A percentile compares a stretch with the other conserved stretches of the same genome.
Evolutionary conservation across 1,284 basidiomycete species (phyloP).

Genomic region (Pholiota adiposa): DNA sequence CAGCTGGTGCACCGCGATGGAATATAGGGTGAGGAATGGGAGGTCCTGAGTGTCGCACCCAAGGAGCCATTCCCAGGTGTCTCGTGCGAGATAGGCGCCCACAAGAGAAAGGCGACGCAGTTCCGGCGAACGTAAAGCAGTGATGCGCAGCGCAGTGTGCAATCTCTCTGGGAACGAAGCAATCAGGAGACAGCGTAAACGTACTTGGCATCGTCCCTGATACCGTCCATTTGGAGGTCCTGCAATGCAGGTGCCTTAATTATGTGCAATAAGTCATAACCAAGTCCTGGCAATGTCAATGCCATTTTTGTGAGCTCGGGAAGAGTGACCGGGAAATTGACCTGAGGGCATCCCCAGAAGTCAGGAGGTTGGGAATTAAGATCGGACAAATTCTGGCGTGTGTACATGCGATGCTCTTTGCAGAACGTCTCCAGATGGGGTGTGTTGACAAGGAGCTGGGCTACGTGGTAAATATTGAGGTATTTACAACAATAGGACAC

Average conservation of each 20-base stretch:
- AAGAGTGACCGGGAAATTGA: neutral
- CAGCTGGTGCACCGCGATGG: neutral
- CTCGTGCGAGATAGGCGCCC: neutral
- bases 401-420: neutral
- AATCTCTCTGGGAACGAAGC: neutral
- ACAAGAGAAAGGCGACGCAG: conserved; percentile 2
- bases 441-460: neutral
- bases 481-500: neutral
- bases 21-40: neutral
- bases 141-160: neutral
- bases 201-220: neutral
- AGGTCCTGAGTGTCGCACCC: neutral
- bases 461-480: neutral
- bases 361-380: neutral
- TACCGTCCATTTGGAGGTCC: too few relatives aligned
- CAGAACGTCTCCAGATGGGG: neutral
- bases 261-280: neutral
- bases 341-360: neutral
- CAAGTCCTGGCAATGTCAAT: neutral
- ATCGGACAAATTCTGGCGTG: neutral
- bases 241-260: neutral
- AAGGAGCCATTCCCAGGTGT: conserved; percentile 2
- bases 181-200: neutral
- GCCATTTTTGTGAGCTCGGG: neutral
- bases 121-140: neutral